A percentile compares a stretch with the other conserved stretches of the same genome.
Conservation (phyloP, 108 stramenopile genomes). For the Stephanodiscus triporus region DNA sequence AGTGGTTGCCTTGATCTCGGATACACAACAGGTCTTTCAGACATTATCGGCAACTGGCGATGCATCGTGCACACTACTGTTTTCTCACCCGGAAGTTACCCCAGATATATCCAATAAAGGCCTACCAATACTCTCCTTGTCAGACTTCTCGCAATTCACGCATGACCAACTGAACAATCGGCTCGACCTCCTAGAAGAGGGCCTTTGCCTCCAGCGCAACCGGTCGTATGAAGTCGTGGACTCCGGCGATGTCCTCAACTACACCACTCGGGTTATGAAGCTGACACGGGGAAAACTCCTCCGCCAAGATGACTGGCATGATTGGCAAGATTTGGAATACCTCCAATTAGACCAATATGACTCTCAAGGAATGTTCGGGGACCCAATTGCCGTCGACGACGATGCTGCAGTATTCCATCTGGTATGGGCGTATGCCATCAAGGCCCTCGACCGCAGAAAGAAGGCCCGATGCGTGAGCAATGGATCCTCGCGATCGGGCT, state of each 20-base stretch:
- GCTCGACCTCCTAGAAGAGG: not conserved
- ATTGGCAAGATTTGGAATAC: not conserved
- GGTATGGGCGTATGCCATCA: not conserved
- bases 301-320: not conserved
- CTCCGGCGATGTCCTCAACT: not conserved
- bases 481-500: not conserved
- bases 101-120: not conserved
- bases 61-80: not conserved
- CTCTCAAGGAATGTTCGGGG: not conserved
- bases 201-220: not conserved
- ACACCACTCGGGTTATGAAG: not conserved
- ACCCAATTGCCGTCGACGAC: not conserved
- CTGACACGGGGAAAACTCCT: not conserved
- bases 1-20: not conserved
- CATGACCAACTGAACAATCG: not conserved
- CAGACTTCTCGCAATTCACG: not conserved
- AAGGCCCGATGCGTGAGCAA: not conserved
- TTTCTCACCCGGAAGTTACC: not conserved
- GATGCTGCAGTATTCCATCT: not conserved
- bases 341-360: not conserved
- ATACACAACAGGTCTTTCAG: not conserved
- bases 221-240: not conserved
- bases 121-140: not conserved
- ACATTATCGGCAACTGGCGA: not conserved
- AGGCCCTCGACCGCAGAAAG: not conserved